These are phyloP conservation scores for Hanseniaspora taiwanica DNA, from an alignment of 805 yeast species.

Conservation along the genomic window DNA sequence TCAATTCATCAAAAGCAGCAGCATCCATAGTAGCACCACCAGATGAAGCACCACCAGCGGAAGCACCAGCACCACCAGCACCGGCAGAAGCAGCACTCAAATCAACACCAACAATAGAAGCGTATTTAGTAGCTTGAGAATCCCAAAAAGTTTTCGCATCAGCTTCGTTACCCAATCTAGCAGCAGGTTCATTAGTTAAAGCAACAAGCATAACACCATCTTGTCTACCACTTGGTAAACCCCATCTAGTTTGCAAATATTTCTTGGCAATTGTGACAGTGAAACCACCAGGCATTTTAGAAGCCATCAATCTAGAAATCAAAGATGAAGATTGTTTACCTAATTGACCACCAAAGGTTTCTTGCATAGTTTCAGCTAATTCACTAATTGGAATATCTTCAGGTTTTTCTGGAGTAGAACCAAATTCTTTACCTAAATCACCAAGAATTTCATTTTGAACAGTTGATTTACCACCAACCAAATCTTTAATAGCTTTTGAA, in stretches of 20 bases:
- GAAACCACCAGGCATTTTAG: constrained; percentile 99
- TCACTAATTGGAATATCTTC: constrained; percentile 96
- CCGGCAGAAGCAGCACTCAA: constrained; percentile 54
- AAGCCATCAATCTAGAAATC: constrained; percentile 80
- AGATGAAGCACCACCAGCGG: constrained; percentile 41
- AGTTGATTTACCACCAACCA: constrained; percentile 97
- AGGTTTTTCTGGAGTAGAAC: constrained; percentile 96
- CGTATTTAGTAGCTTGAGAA: constrained; percentile 69
- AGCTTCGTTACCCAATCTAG: constrained; percentile 71
- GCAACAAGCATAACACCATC: constrained; percentile 78
- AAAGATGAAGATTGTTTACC: constrained; percentile 91
- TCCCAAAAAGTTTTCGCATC: constrained; percentile 91
- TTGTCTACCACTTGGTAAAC: constrained; percentile 88
- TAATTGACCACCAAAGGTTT: constrained; percentile 70
- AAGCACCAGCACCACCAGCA: constrained; percentile 32
- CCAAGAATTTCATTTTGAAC: constrained; percentile 98
- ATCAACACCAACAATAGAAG: constrained; percentile 67
- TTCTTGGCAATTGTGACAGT: constrained; percentile 85
- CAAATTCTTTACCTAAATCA: constrained; percentile 96
- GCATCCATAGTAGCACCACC: constrained; percentile 88
- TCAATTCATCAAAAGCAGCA: constrained; percentile 74
- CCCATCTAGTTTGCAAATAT: constrained; percentile 84
- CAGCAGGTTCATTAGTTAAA: constrained; percentile 79
- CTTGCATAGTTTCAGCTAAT: constrained; percentile 91
- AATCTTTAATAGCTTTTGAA: constrained; percentile 88